Conservation (phyloP, 2,329 filamentous ascomycete species). For the Paracoccidioides lutzii region DNA sequence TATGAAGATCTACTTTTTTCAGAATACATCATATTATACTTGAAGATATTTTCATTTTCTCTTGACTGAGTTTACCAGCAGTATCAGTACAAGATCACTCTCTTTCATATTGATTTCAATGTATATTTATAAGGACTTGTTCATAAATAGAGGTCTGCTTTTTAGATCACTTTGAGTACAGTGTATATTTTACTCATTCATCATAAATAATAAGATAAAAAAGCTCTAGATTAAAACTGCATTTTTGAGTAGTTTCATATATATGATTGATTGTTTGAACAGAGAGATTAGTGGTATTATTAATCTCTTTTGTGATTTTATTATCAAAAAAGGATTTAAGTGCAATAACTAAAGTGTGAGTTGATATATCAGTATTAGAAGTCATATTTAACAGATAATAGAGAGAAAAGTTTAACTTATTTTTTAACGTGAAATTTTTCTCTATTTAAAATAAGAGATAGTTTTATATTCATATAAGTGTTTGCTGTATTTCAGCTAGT, state of each 20-base stretch:
- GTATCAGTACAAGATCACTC: constrained; percentile 8
- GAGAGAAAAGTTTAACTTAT: neutral
- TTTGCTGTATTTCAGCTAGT: neutral
- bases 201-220: constrained; percentile 6
- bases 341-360: neutral
- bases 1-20: constrained; percentile 4
- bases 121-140: constrained; percentile 3
- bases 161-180: neutral
- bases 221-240: constrained; percentile 4
- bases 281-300: neutral
- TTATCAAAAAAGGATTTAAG: neutral
- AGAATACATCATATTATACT: constrained; percentile 4
- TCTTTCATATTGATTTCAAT: constrained; percentile 2
- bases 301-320: neutral
- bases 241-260: neutral
- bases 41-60: constrained; percentile 4
- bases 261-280: neutral
- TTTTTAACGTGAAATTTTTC: too few relatives aligned
- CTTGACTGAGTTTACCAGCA: constrained; percentile 6
- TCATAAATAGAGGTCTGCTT: constrained; percentile 3
- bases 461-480: neutral
- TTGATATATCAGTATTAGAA: neutral
- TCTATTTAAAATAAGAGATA: neutral
- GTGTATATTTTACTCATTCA: constrained; percentile 8
- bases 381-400: neutral